Conservation (phyloP, 257 asterid genomes). For the Plectranthus barbatus region DNA sequence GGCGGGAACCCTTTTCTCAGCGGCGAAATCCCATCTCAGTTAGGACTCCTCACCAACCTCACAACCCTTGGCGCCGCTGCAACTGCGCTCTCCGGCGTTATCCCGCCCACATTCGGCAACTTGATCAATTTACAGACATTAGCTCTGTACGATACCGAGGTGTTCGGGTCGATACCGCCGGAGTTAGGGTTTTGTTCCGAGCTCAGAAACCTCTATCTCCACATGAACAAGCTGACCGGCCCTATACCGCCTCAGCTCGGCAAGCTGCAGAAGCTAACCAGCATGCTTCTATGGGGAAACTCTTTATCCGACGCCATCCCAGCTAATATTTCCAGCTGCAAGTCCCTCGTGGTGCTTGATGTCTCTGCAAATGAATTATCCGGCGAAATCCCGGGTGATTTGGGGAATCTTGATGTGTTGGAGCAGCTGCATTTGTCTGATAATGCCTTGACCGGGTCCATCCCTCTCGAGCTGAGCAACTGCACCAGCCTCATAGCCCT, state of each 20-base stretch:
- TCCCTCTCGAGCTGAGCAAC: constrained; percentile 62
- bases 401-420: constrained; percentile 50
- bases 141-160: constrained; percentile 71
- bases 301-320: constrained; percentile 60
- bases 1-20: constrained; percentile 67
- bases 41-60: constrained; percentile 64
- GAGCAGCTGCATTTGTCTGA: constrained; percentile 85
- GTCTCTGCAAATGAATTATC: constrained; percentile 61
- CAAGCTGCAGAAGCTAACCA: constrained; percentile 59
- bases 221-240: constrained; percentile 78
- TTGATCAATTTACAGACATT: constrained; percentile 58
- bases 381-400: constrained; percentile 62
- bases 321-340: constrained; percentile 47
- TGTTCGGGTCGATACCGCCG: constrained; percentile 69
- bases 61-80: constrained; percentile 87
- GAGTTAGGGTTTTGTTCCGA: constrained; percentile 60
- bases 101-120: constrained; percentile 77
- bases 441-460: constrained; percentile 49
- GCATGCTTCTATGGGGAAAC: constrained; percentile 88
- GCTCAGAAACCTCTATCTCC: constrained; percentile 64
- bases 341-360: constrained; percentile 71
- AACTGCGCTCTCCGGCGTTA: constrained; percentile 64
- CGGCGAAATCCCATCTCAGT: constrained; percentile 68
- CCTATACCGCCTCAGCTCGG: constrained; percentile 64
- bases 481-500: constrained; percentile 71